Percentiles rank a stretch among this genome's conserved stretches.
phyloP scores from a whole-genome alignment of 2,329 filamentous ascomycete genomes.

The Teratosphaeria destructans region DNA sequence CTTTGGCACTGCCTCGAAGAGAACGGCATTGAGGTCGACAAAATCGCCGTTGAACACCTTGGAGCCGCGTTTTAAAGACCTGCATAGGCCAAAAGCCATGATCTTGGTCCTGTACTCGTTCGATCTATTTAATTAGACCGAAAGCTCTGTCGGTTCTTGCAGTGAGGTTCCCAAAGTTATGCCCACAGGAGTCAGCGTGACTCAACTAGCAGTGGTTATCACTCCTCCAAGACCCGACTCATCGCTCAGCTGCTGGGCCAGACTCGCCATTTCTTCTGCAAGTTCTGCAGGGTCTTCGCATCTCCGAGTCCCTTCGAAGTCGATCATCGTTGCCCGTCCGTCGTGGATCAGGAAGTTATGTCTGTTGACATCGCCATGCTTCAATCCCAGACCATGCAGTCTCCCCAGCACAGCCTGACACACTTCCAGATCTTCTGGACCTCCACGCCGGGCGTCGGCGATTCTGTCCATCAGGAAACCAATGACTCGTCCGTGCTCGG shows the following conservation, averaged over 20 bases:
- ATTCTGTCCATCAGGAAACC: conserved; percentile 30
- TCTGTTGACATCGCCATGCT: conserved; percentile 30
- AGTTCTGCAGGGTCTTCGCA: conserved; percentile 11
- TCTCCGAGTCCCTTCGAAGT: conserved; percentile 23
- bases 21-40: no score
- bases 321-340: conserved; percentile 19
- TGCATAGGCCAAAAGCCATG: no score
- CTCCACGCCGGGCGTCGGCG: conserved; percentile 17
- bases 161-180: no score
- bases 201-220: not conserved
- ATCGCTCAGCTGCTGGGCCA: conserved; percentile 2
- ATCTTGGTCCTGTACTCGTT: no score
- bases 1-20: no score
- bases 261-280: conserved; percentile 3
- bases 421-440: conserved; percentile 16
- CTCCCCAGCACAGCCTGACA: conserved; percentile 20
- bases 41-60: no score
- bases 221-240: conserved; percentile 4
- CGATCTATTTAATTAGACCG: no score
- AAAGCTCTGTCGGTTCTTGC: no score
- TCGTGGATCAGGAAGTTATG: conserved; percentile 28
- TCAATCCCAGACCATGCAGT: conserved; percentile 28
- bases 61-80: no score
- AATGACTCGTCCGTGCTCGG: conserved; percentile 30
- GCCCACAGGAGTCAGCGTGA: not conserved